Percentiles rank a stretch among this genome's conserved stretches.
These are phyloP conservation scores for Daldinia decipiens DNA, from an alignment of 495 filamentous ascomycete species.

Conservation along the genomic window DNA sequence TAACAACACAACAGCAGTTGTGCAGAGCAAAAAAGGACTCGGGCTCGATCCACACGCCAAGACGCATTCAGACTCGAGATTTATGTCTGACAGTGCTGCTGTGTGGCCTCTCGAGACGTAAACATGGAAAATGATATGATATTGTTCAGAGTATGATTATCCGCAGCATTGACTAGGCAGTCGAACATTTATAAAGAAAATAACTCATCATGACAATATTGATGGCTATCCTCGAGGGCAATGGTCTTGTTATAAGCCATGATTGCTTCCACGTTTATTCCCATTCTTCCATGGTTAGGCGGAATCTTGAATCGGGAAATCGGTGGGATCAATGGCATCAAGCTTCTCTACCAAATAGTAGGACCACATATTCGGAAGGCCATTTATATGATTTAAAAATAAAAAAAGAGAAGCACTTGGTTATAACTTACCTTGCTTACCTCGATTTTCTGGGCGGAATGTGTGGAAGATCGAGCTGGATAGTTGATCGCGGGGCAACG, in stretches of 20 bases:
- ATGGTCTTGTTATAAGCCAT: slow-evolving; percentile 5
- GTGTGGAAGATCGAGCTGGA: not conserved
- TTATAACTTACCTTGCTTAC: slow-evolving; percentile 31
- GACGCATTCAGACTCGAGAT: not conserved
- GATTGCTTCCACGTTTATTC: slow-evolving; percentile 6
- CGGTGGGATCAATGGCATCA: slow-evolving; percentile 9
- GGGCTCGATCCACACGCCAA: no score
- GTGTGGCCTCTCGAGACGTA: not conserved
- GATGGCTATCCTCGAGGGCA: not conserved
- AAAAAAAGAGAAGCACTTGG: not conserved
- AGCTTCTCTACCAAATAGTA: slow-evolving; percentile 2
- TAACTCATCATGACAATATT: slow-evolving; percentile 45
- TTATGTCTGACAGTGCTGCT: not conserved
- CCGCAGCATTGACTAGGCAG: slow-evolving; percentile 49
- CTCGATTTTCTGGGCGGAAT: slow-evolving; percentile 9
- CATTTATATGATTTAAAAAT: slow-evolving; percentile 1
- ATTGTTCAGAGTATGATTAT: slow-evolving; percentile 47
- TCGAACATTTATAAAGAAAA: slow-evolving; percentile 49
- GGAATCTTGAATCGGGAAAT: slow-evolving; percentile 12
- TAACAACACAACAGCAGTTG: not conserved
- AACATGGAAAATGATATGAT: slow-evolving; percentile 2
- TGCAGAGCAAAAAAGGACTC: not conserved
- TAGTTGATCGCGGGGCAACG: slow-evolving; percentile 31
- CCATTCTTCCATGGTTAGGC: slow-evolving; percentile 1
- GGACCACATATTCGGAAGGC: not conserved